Conservation (phyloP, 2,329 filamentous ascomycete species). For the Aspergillus fijiensis region DNA sequence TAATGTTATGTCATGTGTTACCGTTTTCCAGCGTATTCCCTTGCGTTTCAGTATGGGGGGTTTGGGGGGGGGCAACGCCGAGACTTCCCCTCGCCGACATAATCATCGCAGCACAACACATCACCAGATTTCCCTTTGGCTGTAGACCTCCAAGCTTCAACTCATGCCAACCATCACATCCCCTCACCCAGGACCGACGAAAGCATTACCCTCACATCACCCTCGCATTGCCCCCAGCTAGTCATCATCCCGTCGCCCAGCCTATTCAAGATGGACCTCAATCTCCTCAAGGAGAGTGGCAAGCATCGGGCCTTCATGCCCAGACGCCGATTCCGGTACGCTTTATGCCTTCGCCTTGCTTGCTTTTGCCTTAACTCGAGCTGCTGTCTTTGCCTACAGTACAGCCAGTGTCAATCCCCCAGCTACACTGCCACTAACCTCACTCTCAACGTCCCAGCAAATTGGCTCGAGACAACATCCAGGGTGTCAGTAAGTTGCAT, state of each 20-base stretch:
- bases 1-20: slow-evolving; percentile 26
- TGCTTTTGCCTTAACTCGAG: not conserved
- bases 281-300: not conserved
- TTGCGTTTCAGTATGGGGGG: not conserved
- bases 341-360: not conserved
- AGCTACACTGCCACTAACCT: not conserved
- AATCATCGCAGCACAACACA: not conserved
- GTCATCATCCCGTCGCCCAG: no score
- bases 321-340: not conserved
- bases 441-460: slow-evolving; percentile 10
- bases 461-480: slow-evolving; percentile 24
- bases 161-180: no score
- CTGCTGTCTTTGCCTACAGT: no score
- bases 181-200: no score
- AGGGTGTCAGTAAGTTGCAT: slow-evolving; percentile 29
- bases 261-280: not conserved
- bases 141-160: not conserved
- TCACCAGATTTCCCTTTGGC: not conserved
- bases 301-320: not conserved
- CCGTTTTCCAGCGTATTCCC: slow-evolving; percentile 12
- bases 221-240: no score
- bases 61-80: not conserved
- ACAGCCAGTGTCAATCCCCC: no score
- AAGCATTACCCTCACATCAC: no score
- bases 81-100: not conserved